Percentiles rank a stretch among this genome's conserved stretches.
Conservation (phyloP, 2,329 filamentous ascomycete species). For the Raffaelea arxii region DNA sequence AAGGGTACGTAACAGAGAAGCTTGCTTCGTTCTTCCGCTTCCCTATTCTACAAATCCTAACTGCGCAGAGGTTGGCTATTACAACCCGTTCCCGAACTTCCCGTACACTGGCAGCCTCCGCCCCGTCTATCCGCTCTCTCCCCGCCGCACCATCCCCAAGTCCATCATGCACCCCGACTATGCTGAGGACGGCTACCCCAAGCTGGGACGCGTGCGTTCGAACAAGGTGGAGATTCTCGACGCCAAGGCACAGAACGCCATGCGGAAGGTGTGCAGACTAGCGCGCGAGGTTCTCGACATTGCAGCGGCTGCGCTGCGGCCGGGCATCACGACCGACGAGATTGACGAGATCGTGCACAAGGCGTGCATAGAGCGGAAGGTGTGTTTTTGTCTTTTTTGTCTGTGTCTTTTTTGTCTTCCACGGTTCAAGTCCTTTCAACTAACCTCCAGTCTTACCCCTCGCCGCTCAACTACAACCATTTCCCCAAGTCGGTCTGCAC, state of each 20-base stretch:
- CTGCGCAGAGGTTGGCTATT: slow-evolving; percentile 66
- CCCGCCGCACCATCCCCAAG: slow-evolving; percentile 62
- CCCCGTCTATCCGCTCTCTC: slow-evolving; percentile 78
- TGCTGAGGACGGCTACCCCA: slow-evolving; percentile 69
- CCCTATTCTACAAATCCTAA: neutral
- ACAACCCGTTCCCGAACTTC: slow-evolving; percentile 87
- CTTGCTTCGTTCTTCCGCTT: slow-evolving; percentile 46
- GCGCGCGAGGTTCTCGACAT: slow-evolving; percentile 89
- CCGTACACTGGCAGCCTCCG: slow-evolving; percentile 71
- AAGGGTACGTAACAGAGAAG: slow-evolving; percentile 63
- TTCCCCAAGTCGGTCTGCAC: slow-evolving; percentile 99
- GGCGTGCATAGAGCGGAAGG: slow-evolving; percentile 84
- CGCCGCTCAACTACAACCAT: slow-evolving; percentile 86
- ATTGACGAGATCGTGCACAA: slow-evolving; percentile 94
- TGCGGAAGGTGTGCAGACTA: slow-evolving; percentile 84
- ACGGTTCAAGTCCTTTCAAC: neutral
- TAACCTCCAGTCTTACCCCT: slow-evolving; percentile 69
- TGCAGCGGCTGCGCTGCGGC: slow-evolving; percentile 70
- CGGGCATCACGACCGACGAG: slow-evolving; percentile 92
- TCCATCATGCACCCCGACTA: slow-evolving; percentile 82
- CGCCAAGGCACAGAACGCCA: slow-evolving; percentile 70
- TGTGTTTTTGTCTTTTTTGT: slow-evolving; percentile 33
- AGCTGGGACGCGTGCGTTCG: slow-evolving; percentile 50
- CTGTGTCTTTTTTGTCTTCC: neutral
- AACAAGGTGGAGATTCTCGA: slow-evolving; percentile 80